These are phyloP conservation scores for Penstemon eatonii DNA, from an alignment of 257 asterid genomes.

Conservation along the genomic window DNA sequence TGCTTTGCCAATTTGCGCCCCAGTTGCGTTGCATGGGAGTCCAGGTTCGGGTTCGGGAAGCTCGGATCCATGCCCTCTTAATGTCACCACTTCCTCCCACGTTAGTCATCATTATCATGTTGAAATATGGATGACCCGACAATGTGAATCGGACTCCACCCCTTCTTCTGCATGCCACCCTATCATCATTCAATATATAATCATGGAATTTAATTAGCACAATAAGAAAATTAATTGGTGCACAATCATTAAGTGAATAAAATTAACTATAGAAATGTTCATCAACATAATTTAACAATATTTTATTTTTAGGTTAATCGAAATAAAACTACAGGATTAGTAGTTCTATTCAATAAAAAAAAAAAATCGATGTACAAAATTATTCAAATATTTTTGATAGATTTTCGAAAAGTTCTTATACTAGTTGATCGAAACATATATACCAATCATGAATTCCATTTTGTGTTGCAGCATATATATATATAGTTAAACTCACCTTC, in stretches of 20 bases:
- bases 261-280: no score
- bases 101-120: constrained; percentile 62
- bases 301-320: no score
- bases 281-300: no score
- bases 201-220: no score
- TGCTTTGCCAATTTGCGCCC: constrained; percentile 76
- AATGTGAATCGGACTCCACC: constrained; percentile 72
- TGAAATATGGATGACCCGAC: constrained; percentile 65
- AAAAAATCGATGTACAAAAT: no score
- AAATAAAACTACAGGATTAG: no score
- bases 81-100: constrained; percentile 74
- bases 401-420: background rate
- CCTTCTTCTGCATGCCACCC: constrained; percentile 61
- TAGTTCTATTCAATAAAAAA: no score
- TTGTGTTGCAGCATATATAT: no score
- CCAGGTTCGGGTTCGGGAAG: constrained; percentile 53
- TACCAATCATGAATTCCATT: no score
- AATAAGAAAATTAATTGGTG: no score
- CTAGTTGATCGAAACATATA: background rate
- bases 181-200: constrained; percentile 1
- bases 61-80: constrained; percentile 51
- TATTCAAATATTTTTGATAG: no score
- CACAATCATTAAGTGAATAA: no score
- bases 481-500: constrained; percentile 36
- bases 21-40: constrained; percentile 54